These are phyloP conservation scores for Allium cepa DNA, from an alignment of 106 monocot species.

Conservation along the genomic window DNA sequence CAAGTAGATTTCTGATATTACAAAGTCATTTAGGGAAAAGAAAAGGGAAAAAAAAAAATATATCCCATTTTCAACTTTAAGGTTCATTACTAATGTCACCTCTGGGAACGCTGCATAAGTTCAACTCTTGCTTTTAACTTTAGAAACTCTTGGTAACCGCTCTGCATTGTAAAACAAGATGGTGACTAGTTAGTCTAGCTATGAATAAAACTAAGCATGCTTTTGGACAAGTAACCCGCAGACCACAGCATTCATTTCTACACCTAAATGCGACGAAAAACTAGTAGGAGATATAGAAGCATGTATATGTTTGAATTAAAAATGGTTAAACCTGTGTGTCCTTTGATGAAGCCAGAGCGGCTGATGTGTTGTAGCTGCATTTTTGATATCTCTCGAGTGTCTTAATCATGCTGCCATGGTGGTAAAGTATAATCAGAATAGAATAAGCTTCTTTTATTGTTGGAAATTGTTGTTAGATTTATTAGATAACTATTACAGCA, in stretches of 20 bases:
- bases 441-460: too few relatives aligned
- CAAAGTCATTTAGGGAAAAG: not conserved
- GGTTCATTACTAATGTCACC: conserved; percentile 12
- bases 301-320: not conserved
- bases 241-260: not conserved
- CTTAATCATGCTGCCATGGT: conserved; percentile 11
- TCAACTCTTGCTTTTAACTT: conserved; percentile 58
- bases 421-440: too few relatives aligned
- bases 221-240: not conserved
- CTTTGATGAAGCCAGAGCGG: conserved; percentile 7
- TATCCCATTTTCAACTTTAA: not conserved
- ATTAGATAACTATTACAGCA: too few relatives aligned
- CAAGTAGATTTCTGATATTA: conserved; percentile 51
- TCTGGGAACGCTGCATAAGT: conserved; percentile 45
- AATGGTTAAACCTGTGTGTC: conserved; percentile 18
- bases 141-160: conserved; percentile 53
- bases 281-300: not conserved
- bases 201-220: not conserved
- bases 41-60: too few relatives aligned
- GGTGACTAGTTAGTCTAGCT: not conserved
- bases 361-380: conserved; percentile 22
- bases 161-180: conserved; percentile 18
- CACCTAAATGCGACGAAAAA: not conserved
- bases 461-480: too few relatives aligned
- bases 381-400: conserved; percentile 32